These are phyloP conservation scores for Ruellia speciosa DNA, from an alignment of 305 asterid species.

Conservation along the genomic window DNA sequence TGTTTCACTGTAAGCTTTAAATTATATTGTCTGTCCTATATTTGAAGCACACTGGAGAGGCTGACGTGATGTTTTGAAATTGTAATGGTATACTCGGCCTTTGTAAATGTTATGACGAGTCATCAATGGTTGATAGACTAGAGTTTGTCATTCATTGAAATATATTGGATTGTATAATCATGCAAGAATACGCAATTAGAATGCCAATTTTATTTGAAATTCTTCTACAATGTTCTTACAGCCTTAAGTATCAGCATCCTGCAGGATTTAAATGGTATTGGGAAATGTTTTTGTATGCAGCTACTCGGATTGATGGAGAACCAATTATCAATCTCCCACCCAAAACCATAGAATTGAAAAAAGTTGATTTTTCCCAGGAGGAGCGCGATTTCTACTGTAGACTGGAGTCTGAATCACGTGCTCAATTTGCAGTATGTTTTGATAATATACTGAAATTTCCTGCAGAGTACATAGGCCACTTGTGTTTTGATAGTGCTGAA, in stretches of 20 bases:
- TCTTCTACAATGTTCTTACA: conserved; percentile 8
- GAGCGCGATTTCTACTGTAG: conserved; percentile 79
- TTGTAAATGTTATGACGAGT: too few relatives aligned
- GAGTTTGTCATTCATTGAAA: too few relatives aligned
- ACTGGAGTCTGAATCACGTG: conserved; percentile 88
- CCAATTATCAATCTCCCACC: conserved; percentile 86
- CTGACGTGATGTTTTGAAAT: too few relatives aligned
- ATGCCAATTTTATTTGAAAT: too few relatives aligned
- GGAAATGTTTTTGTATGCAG: conserved; percentile 33
- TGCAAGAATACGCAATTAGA: too few relatives aligned
- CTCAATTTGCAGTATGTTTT: conserved; percentile 89
- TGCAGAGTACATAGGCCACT: conserved; percentile 17
- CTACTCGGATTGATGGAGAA: conserved; percentile 79
- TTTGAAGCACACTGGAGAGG: too few relatives aligned
- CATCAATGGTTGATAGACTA: too few relatives aligned
- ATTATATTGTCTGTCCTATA: too few relatives aligned
- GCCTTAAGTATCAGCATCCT: neutral
- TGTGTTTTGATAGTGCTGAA: conserved; percentile 13
- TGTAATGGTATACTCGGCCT: too few relatives aligned
- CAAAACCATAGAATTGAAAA: conserved; percentile 62
- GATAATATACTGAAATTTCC: conserved; percentile 12
- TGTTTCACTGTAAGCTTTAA: too few relatives aligned
- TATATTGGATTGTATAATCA: too few relatives aligned
- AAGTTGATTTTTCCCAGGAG: conserved; percentile 74
- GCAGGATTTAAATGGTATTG: conserved; percentile 21